Conservation (phyloP, 1,139 yeast species). For the Geotrichum histeridarum region DNA sequence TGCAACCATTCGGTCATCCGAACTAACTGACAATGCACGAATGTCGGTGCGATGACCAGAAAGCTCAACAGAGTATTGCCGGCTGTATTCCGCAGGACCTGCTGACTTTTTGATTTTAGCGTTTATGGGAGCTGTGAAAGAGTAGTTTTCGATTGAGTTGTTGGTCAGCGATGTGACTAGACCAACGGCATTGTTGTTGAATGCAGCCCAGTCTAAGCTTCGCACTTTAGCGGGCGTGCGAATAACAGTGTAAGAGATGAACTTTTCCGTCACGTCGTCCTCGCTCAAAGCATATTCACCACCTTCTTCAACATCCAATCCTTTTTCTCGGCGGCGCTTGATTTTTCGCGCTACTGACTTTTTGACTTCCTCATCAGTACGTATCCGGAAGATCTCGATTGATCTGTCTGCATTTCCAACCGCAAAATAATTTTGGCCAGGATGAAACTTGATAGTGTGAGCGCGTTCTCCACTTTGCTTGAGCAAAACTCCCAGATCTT, state of each 20-base stretch:
- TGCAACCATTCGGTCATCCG: conserved; percentile 73
- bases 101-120: conserved; percentile 41
- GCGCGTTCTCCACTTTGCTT: conserved; percentile 80
- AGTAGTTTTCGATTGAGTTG: conserved; percentile 69
- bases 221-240: conserved; percentile 36
- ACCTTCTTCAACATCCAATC: conserved; percentile 55
- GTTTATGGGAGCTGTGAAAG: conserved; percentile 48
- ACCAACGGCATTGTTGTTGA: conserved; percentile 8
- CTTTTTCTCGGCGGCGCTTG: conserved; percentile 70
- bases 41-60: conserved; percentile 89
- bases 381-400: conserved; percentile 72
- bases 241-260: conserved; percentile 32
- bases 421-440: conserved; percentile 32
- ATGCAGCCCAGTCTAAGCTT: conserved; percentile 36
- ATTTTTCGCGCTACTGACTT: conserved; percentile 76
- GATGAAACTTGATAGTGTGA: conserved; percentile 52
- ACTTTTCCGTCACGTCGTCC: conserved; percentile 31
- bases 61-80: conserved; percentile 57
- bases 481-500: conserved; percentile 61
- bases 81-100: conserved; percentile 48
- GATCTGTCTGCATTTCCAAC: conserved; percentile 77
- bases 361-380: conserved; percentile 71
- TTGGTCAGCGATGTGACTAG: conserved; percentile 44
- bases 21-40: conserved; percentile 74
- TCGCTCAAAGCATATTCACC: conserved; percentile 47